A percentile compares a stretch with the other conserved stretches of the same genome.
Evolutionary conservation across 2,329 filamentous ascomycete genomes (phyloP).

Genomic region (Aphanocladium album): DNA sequence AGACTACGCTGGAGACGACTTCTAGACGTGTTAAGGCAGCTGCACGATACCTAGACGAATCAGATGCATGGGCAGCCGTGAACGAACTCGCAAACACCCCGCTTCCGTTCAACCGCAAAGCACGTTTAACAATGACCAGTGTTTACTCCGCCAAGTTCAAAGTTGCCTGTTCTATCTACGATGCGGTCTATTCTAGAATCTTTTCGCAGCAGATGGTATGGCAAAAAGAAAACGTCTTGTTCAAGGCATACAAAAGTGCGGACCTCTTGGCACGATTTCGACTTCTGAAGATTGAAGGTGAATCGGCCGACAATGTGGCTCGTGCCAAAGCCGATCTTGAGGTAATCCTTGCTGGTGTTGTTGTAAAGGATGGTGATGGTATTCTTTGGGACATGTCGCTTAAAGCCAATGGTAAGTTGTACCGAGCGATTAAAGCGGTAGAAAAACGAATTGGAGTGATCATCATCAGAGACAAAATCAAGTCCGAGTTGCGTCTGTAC

Average conservation of each 20-base stretch:
- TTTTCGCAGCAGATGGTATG: conserved; percentile 23
- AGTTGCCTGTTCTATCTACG: conserved; percentile 29
- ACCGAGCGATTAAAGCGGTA: background rate
- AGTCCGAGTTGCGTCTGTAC: conserved; percentile 25
- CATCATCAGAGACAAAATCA: conserved; percentile 25
- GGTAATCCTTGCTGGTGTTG: conserved; percentile 26
- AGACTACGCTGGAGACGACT: conserved; percentile 17
- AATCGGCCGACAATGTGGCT: conserved; percentile 24
- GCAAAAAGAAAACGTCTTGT: conserved; percentile 24
- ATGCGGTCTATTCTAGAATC: conserved; percentile 26
- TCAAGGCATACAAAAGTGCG: conserved; percentile 15
- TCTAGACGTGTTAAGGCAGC: conserved; percentile 35
- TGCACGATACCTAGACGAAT: conserved; percentile 33
- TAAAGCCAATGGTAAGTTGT: conserved; percentile 9
- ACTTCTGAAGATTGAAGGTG: conserved; percentile 34
- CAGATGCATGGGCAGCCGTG: conserved; percentile 30
- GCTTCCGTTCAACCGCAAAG: conserved; percentile 26
- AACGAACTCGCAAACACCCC: conserved; percentile 47
- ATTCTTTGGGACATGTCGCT: conserved; percentile 30
- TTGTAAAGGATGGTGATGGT: conserved; percentile 21
- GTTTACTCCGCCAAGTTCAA: conserved; percentile 35
- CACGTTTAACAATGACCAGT: conserved; percentile 32
- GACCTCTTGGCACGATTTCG: conserved; percentile 18
- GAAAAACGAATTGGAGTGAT: conserved; percentile 18
- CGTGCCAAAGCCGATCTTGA: conserved; percentile 28